A percentile compares a stretch with the other conserved stretches of the same genome.
These are phyloP conservation scores for Penicillium palitans DNA, from an alignment of 2,329 filamentous ascomycete species.

Conservation along the genomic window DNA sequence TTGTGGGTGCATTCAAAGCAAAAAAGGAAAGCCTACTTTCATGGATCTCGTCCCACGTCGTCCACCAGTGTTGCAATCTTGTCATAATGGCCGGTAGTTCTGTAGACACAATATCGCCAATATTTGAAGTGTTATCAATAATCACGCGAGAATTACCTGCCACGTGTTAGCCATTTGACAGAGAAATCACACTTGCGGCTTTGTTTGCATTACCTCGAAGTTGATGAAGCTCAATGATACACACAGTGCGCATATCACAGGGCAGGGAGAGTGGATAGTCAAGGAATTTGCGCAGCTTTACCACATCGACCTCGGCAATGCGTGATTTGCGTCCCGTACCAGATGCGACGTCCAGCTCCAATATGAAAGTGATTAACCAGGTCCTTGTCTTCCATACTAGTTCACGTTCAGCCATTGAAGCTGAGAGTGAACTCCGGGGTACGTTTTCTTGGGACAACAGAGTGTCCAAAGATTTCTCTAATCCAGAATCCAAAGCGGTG, in stretches of 20 bases:
- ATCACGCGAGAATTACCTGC: constrained; percentile 31
- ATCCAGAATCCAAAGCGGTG: constrained; percentile 36
- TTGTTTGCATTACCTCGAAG: constrained; percentile 28
- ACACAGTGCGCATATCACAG: constrained; percentile 38
- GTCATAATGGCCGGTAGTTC: constrained; percentile 36
- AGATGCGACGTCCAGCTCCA: constrained; percentile 38
- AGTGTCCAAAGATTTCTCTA: constrained; percentile 38
- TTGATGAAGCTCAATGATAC: constrained; percentile 39
- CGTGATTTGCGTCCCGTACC: constrained; percentile 39
- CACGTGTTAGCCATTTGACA: constrained; percentile 2
- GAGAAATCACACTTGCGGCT: not conserved
- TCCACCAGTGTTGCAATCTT: constrained; percentile 36
- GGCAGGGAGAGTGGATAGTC: constrained; percentile 39
- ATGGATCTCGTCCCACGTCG: constrained; percentile 38
- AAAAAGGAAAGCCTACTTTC: constrained; percentile 26
- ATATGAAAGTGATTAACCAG: constrained; percentile 38
- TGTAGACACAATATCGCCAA: constrained; percentile 26
- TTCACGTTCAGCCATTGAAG: constrained; percentile 36
- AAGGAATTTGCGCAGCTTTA: constrained; percentile 35
- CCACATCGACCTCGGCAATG: constrained; percentile 35
- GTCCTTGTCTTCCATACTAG: constrained; percentile 39
- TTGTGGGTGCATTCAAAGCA: not conserved
- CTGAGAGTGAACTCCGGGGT: constrained; percentile 37
- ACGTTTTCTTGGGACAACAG: constrained; percentile 33
- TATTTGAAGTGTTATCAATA: constrained; percentile 30